Evolutionary conservation across 192 early-diverging fungal genomes (phyloP).

Genomic region (Rhizophagus sp.): DNA sequence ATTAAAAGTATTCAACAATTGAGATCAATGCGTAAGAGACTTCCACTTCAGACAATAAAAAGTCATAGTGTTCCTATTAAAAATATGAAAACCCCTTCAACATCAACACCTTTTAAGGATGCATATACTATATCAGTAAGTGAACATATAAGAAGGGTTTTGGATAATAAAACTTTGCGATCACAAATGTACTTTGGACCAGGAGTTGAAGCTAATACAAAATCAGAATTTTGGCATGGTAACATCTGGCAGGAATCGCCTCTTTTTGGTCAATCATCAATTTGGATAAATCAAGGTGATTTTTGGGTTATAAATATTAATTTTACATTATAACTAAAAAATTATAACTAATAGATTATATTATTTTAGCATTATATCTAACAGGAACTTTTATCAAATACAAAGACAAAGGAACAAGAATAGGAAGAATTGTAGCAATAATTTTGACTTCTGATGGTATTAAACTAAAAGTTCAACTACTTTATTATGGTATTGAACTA

Average conservation of each 20-base stretch:
- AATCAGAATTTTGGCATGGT: neutral
- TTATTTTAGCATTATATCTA: neutral
- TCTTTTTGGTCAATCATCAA: neutral
- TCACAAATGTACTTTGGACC: neutral
- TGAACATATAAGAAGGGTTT: neutral
- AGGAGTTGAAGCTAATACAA: neutral
- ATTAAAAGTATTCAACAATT: neutral
- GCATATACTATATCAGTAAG: neutral
- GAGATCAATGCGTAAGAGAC: neutral
- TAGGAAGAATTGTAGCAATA: neutral
- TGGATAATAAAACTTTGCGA: neutral
- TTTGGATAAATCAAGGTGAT: neutral
- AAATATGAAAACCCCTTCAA: neutral
- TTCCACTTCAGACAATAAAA: conserved; percentile 2
- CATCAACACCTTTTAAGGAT: neutral
- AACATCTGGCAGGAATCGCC: neutral
- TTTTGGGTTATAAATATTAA: too few relatives aligned
- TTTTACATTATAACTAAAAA: neutral
- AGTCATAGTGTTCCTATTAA: neutral
- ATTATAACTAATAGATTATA: neutral
- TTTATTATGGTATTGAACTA: neutral
- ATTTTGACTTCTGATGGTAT: neutral
- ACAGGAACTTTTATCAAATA: conserved; percentile 3
- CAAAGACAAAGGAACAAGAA: neutral
- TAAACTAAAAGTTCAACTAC: neutral